Base-by-base conservation (phyloP, 2,329 filamentous ascomycete species). In the Orbilia ellipsospora region DNA sequence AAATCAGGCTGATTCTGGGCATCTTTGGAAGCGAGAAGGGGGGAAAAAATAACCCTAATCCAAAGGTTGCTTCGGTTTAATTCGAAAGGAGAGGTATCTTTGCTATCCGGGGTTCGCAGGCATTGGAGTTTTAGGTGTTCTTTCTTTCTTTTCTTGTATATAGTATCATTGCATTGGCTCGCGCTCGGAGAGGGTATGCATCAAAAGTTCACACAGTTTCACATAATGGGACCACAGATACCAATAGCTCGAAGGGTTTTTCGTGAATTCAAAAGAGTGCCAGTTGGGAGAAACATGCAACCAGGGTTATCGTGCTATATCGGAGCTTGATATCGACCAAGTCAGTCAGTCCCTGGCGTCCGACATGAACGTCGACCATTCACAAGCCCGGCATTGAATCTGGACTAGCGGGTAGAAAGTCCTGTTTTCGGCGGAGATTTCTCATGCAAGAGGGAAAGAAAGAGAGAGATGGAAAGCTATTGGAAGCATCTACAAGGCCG, bases 1-100 rank as follows among this genome's bases (percentile, higher is more conserved):
- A 18, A 23, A 70, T 70, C 54, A 70, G 66, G 57, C 66, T 70
- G 66, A 70, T 70, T 70, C 56, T 62, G 40, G 57, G 55, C 59
- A 20, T 16, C 45, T 61, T 10, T 70, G 66, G 66, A 70, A 70
- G 66, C 66, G 66, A 70, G 57, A 48, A 28, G 66, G 42, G 2
- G 2, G 23, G 23, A 23, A 36, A 36, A 36, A 36, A 36, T 36
- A 36, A 36, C 31, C 31, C 31, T 2, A 36, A 36, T 10, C 5
- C 31, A 36, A 7, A 36, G 31, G 5, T 36, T 36, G 31, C 8
- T 23, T 23, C 23, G 23, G 23, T 23, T 23, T 4, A 23, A 23
- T 23, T 36, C 28, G 18, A 31, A 42, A 31, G 51, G 54, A 28
- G 40, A n/a, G 20, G 15, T 51, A 5, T 51, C 31, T 36, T 36